These are phyloP conservation scores for Triangularia setosa DNA, from an alignment of 2,329 filamentous ascomycete genomes.

Conservation along the genomic window DNA sequence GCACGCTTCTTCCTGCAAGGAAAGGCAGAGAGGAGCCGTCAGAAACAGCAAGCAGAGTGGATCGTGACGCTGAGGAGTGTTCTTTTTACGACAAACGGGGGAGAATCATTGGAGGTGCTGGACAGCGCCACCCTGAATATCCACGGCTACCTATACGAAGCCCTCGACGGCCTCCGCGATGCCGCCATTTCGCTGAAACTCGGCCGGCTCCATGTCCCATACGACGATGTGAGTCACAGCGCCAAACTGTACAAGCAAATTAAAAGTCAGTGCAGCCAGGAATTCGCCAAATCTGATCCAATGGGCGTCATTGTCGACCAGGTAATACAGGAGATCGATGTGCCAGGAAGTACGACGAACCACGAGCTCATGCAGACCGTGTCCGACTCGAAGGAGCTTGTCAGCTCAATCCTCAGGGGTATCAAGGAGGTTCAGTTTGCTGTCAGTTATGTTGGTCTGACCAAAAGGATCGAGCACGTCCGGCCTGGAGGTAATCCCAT, in stretches of 20 bases:
- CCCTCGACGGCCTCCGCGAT: conserved; percentile 82
- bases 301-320: conserved; percentile 65
- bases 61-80: conserved; percentile 81
- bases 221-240: conserved; percentile 74
- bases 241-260: conserved; percentile 51
- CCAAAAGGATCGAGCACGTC: conserved; percentile 69
- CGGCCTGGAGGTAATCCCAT: conserved; percentile 66
- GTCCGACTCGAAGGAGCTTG: conserved; percentile 88
- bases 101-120: conserved; percentile 80
- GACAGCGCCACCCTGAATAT: conserved; percentile 87
- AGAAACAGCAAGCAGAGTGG: conserved; percentile 85
- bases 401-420: conserved; percentile 82
- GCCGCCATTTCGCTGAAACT: conserved; percentile 87
- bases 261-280: conserved; percentile 34
- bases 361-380: conserved; percentile 75
- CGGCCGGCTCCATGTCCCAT: conserved; percentile 83
- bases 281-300: conserved; percentile 38
- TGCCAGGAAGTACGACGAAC: conserved; percentile 59
- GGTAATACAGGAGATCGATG: conserved; percentile 69
- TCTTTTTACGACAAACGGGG: conserved; percentile 80
- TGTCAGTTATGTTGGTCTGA: conserved; percentile 83
- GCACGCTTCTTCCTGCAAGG: conserved; percentile 83
- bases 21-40: conserved; percentile 54
- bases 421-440: conserved; percentile 97
- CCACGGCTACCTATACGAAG: conserved; percentile 83